These are phyloP conservation scores for Entoloma clypeatum DNA, from an alignment of 1,284 basidiomycete genomes.

Conservation along the genomic window DNA sequence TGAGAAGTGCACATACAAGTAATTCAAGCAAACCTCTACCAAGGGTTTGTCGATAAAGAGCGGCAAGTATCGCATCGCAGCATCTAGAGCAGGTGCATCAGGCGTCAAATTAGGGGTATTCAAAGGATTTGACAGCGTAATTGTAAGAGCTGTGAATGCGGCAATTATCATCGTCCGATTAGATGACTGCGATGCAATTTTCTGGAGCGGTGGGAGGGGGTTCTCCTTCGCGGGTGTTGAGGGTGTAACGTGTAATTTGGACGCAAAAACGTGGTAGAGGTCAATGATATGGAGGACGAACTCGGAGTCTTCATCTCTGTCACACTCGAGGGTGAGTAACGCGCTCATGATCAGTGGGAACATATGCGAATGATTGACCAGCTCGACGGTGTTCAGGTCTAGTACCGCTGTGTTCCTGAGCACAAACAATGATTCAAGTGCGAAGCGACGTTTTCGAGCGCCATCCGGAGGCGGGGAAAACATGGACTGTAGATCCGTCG, in stretches of 20 bases:
- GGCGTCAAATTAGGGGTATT: constrained; percentile 53
- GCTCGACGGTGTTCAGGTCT: constrained; percentile 57
- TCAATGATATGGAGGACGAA: constrained; percentile 68
- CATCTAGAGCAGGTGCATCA: constrained; percentile 53
- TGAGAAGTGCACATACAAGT: constrained; percentile 72
- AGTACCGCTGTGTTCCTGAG: constrained; percentile 72
- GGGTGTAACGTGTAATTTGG: constrained; percentile 38
- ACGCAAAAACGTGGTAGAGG: constrained; percentile 52
- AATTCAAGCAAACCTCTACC: constrained; percentile 68
- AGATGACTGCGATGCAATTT: constrained; percentile 51
- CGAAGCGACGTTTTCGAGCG: constrained; percentile 56
- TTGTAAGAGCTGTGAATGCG: constrained; percentile 54
- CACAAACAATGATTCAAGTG: constrained; percentile 71
- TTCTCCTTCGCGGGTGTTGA: constrained; percentile 29
- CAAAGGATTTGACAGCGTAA: constrained; percentile 56
- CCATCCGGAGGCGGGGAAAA: constrained; percentile 54
- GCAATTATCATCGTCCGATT: constrained; percentile 74
- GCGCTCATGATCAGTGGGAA: constrained; percentile 56
- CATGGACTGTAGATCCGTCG: constrained; percentile 38
- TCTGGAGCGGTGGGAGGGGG: constrained; percentile 49
- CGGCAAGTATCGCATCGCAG: constrained; percentile 69
- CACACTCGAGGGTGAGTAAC: constrained; percentile 51
- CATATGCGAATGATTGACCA: constrained; percentile 57
- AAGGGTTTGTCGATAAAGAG: constrained; percentile 67
- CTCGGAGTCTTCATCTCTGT: constrained; percentile 61